Conservation (phyloP, 2,329 filamentous ascomycete genomes). For the Aspergillus jensenii region DNA sequence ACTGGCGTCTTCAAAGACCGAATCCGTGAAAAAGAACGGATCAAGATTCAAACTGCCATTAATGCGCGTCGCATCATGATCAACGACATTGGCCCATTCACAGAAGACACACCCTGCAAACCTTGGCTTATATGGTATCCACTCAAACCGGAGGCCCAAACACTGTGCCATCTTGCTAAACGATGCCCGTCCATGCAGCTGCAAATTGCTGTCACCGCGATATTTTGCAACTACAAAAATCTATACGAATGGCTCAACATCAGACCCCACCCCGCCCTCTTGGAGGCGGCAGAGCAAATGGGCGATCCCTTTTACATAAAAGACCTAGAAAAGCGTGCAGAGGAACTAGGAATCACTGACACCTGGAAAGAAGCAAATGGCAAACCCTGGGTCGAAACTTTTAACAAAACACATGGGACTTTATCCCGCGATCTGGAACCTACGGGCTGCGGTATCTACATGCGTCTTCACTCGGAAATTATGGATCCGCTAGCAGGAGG, state of each 20-base stretch:
- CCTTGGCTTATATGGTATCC: slow-evolving; percentile 16
- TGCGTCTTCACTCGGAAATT: not conserved
- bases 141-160: not conserved
- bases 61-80: slow-evolving; percentile 20
- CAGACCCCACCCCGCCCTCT: not conserved
- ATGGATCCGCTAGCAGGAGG: not conserved
- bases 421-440: not conserved
- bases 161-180: not conserved
- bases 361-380: not conserved
- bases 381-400: not conserved
- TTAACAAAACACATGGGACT: not conserved
- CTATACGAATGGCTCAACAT: not conserved
- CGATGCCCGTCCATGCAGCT: not conserved
- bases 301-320: not conserved
- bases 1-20: not conserved
- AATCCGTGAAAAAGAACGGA: not conserved
- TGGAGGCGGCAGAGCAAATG: not conserved
- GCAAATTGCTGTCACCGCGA: not conserved
- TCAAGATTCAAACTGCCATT: not conserved
- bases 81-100: slow-evolving; percentile 17
- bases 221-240: not conserved
- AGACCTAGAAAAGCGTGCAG: not conserved
- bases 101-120: slow-evolving; percentile 13
- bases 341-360: not conserved
- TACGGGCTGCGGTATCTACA: not conserved